Evolutionary conservation across 805 yeast species (phyloP).

Genomic region (Priceomyces castillae): DNA sequence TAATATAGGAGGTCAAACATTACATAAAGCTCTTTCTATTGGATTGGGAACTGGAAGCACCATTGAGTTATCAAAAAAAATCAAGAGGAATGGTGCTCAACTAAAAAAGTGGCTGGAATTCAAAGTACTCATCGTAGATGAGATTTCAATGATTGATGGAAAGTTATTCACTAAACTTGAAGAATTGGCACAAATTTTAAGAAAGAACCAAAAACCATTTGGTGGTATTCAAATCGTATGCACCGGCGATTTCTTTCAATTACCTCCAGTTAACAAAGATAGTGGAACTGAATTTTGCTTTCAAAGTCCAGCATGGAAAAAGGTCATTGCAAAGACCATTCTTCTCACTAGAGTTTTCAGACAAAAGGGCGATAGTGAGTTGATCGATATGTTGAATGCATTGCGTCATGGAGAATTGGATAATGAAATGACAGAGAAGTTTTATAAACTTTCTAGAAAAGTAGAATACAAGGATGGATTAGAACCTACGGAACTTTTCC

Average conservation of each 20-base stretch:
- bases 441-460: constrained; percentile 55
- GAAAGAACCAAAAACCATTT: constrained; percentile 63
- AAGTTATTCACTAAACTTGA: constrained; percentile 72
- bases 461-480: constrained; percentile 69
- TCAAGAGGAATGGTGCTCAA: constrained; percentile 45
- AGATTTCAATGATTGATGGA: constrained; percentile 92
- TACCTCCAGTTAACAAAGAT: constrained; percentile 76
- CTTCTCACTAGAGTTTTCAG: constrained; percentile 79
- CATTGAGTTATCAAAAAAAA: constrained; percentile 43
- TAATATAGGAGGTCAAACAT: constrained; percentile 86
- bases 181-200: constrained; percentile 55
- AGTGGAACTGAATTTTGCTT: constrained; percentile 60
- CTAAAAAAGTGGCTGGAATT: constrained; percentile 61
- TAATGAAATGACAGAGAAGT: constrained; percentile 44
- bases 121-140: constrained; percentile 81
- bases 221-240: constrained; percentile 91
- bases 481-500: constrained; percentile 83
- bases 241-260: constrained; percentile 95
- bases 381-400: constrained; percentile 77
- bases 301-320: constrained; percentile 68
- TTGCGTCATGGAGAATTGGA: constrained; percentile 71
- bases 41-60: constrained; percentile 68
- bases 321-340: constrained; percentile 61
- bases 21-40: constrained; percentile 82
- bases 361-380: constrained; percentile 74